A percentile compares a stretch with the other conserved stretches of the same genome.
phyloP scores from a whole-genome alignment of 179 eudicot species.

The Dionaea muscipula region DNA sequence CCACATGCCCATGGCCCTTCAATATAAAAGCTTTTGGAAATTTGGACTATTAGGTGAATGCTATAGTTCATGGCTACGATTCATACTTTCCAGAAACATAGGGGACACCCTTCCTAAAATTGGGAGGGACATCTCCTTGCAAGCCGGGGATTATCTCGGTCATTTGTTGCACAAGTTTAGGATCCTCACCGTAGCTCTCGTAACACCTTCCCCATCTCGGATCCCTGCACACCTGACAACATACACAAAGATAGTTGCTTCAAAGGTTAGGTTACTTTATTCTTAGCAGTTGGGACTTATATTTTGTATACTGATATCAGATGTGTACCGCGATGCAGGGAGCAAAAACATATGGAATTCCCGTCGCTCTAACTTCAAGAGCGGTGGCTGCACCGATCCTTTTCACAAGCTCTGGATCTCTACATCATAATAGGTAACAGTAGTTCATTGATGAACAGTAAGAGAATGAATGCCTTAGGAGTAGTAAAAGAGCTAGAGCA shows the following conservation, averaged over 20 bases:
- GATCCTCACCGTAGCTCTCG: too few species aligned
- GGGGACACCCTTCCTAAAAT: constrained; percentile 14
- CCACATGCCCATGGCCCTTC: too few species aligned
- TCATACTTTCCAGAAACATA: constrained; percentile 32
- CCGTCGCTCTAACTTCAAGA: constrained; percentile 37
- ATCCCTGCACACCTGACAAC: constrained; percentile 28
- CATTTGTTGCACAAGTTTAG: constrained; percentile 22
- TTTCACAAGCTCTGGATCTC: constrained; percentile 25
- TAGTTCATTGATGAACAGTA: too few species aligned
- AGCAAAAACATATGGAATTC: constrained; percentile 36
- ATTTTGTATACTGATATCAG: not conserved
- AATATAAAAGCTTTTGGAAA: too few species aligned
- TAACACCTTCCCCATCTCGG: too few species aligned
- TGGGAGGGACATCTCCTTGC: constrained; percentile 25
- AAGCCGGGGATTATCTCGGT: constrained; percentile 28
- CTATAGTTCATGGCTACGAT: constrained; percentile 6
- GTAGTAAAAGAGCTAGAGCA: not conserved
- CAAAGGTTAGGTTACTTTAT: too few species aligned
- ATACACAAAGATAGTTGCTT: not conserved
- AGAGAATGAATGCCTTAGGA: too few species aligned
- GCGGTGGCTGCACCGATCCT: constrained; percentile 38
- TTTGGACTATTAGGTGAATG: too few species aligned
- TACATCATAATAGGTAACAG: not conserved
- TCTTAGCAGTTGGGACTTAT: not conserved
- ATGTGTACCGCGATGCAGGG: constrained; percentile 31